Conservation (phyloP, 2,329 filamentous ascomycete genomes). For the Drechslerella coelobrocha region DNA sequence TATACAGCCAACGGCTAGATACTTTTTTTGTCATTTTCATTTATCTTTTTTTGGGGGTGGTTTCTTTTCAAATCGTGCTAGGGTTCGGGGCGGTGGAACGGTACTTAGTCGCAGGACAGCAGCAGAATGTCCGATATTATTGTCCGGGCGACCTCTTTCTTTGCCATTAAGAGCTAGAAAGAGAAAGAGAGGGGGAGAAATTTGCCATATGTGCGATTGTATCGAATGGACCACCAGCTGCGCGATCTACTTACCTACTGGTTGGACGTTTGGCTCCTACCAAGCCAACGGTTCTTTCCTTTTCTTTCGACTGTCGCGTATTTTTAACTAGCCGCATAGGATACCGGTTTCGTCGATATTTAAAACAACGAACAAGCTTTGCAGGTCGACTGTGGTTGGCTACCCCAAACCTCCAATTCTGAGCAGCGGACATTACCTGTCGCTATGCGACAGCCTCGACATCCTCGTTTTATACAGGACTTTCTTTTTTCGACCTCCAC, state of each 20-base stretch:
- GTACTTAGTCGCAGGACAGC: constrained; percentile 20
- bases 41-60: constrained; percentile 18
- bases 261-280: constrained; percentile 40
- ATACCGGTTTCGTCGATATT: constrained; percentile 41
- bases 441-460: constrained; percentile 47
- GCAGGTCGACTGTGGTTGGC: constrained; percentile 45
- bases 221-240: constrained; percentile 39
- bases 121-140: constrained; percentile 8
- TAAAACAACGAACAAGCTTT: constrained; percentile 48
- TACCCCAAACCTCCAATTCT: constrained; percentile 44
- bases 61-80: constrained; percentile 29
- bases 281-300: constrained; percentile 33
- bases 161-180: constrained; percentile 35
- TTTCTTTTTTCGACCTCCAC: constrained; percentile 45
- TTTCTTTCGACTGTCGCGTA: constrained; percentile 41
- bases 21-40: constrained; percentile 8
- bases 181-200: constrained; percentile 17
- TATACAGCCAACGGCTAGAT: constrained; percentile 40
- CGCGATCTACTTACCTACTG: constrained; percentile 37
- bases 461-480: constrained; percentile 50
- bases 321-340: constrained; percentile 45
- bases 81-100: constrained; percentile 25
- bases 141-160: constrained; percentile 19
- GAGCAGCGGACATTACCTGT: constrained; percentile 44
- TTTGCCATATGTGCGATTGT: constrained; percentile 34